These are phyloP conservation scores for Trichoderma parareesei DNA, from an alignment of 495 filamentous ascomycete genomes.

Conservation along the genomic window DNA sequence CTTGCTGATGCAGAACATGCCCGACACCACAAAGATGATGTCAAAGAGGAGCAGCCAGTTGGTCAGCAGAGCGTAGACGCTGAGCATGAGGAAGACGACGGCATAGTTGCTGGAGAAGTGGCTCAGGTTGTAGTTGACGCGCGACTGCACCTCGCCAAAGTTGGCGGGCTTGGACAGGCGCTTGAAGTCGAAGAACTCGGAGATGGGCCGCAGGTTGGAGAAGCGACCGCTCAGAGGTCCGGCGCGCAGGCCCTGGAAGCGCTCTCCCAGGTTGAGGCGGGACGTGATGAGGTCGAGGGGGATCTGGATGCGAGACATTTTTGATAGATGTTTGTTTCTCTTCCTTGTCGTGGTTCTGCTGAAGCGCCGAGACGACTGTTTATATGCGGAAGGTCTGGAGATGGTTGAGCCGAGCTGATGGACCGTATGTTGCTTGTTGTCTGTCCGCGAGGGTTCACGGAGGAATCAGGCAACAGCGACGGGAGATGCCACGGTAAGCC, in stretches of 20 bases:
- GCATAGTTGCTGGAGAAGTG: constrained; percentile 99
- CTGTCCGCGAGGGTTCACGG: neutral
- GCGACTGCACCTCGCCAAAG: constrained; percentile 84
- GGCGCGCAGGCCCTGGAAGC: constrained; percentile 68
- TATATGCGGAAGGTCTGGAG: no score
- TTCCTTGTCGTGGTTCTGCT: neutral
- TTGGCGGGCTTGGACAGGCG: constrained; percentile 86
- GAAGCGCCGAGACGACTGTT: no score
- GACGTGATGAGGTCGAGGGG: constrained; percentile 87
- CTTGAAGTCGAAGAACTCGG: constrained; percentile 94
- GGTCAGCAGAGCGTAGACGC: constrained; percentile 88
- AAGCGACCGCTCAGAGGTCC: constrained; percentile 74
- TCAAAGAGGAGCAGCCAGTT: constrained; percentile 80
- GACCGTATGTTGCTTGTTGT: neutral
- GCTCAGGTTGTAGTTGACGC: constrained; percentile 93
- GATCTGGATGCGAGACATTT: constrained; percentile 84
- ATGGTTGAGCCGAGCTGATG: no score
- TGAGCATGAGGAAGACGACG: constrained; percentile 84
- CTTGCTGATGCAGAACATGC: constrained; percentile 84
- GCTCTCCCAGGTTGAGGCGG: constrained; percentile 66
- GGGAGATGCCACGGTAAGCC: neutral
- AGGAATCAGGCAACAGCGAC: neutral
- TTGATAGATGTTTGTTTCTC: constrained; percentile 16
- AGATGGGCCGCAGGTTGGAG: constrained; percentile 82
- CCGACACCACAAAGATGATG: constrained; percentile 73